Conservation (phyloP, 768 basidiomycete genomes). For the Paxillus involutus region DNA sequence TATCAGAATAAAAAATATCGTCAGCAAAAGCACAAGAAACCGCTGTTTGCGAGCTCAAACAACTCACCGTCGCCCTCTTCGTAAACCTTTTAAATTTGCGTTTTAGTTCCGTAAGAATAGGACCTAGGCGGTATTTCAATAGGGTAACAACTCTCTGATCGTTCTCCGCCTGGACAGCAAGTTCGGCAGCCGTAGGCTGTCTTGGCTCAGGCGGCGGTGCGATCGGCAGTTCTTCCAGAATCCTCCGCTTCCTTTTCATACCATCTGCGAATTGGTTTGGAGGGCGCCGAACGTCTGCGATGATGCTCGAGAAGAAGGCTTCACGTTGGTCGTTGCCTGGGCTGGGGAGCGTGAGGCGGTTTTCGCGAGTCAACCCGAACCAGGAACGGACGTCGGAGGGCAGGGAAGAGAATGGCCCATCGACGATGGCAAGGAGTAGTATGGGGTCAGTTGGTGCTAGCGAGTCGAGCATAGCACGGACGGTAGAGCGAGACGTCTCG, state of each 20-base stretch:
- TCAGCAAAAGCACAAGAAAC: conserved; percentile 4
- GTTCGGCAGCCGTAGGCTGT: conserved; percentile 76
- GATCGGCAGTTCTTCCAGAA: conserved; percentile 82
- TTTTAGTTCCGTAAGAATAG: conserved; percentile 85
- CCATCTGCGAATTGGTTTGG: conserved; percentile 92
- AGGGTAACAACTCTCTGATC: conserved; percentile 78
- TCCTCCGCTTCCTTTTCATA: conserved; percentile 74
- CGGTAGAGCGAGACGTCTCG: conserved; percentile 80
- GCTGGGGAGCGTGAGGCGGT: conserved; percentile 59
- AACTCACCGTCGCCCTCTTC: conserved; percentile 70
- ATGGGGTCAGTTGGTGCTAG: conserved; percentile 91
- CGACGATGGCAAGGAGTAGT: conserved; percentile 87
- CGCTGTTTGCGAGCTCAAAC: not conserved
- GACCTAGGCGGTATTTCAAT: conserved; percentile 88
- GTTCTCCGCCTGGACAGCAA: conserved; percentile 78
- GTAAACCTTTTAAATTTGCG: conserved; percentile 91
- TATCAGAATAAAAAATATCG: conserved; percentile 27
- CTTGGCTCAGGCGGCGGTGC: conserved; percentile 90
- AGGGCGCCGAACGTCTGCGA: conserved; percentile 68
- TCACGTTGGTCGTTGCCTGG: conserved; percentile 59
- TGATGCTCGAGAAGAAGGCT: conserved; percentile 73
- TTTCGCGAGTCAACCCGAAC: conserved; percentile 82
- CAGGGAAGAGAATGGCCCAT: conserved; percentile 67
- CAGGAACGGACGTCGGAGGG: conserved; percentile 84
- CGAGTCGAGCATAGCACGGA: conserved; percentile 89